Evolutionary conservation across 805 yeast species (phyloP), one percentile per base, ranked within the genome.

Genomic region (Spathaspora sp.): DNA sequence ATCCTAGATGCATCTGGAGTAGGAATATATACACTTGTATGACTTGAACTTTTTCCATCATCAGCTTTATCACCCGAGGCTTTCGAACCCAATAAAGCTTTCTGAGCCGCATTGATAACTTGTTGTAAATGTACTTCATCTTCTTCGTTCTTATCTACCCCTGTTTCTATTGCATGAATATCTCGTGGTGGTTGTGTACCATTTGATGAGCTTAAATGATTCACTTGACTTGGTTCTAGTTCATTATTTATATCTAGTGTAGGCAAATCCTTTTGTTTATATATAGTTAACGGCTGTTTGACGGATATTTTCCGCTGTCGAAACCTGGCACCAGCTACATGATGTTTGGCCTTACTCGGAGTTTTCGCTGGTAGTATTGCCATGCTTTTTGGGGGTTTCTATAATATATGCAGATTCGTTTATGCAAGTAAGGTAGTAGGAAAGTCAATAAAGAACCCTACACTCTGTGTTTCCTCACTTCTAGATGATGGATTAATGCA

Each of bases 61-160:
- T 56, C 62, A 8, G 42, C 3, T 77, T 71, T 58, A 2, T 65
- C 61, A 1, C 52, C 82, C 72, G 55, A 19, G 11, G 39, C 56
- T 48, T 61, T 58, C 3, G 75, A 63, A 17, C 72, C 69, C 35
- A 71, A 55, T 17, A 88, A 78, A 2, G 85, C 84, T 29, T 83
- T 82, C 49, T 83, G 86, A 1, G 90, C 82, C 12, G 93, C 93
- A 68, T 85, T 84, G 57, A 94, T 86, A 47, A 92, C 97, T 56
- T 87, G 89, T 66, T 93, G 96, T 55, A 94, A 77, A 80, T 94
- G 99, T 42, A 89, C 94, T 68, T 94, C 99, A 60, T 90, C 96
- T 69, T 94, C 99, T 69, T 94, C 99, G 59, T 88, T 90, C 66
- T 94, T 94, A 63, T 94, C 99, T 42, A 94, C 99, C 70, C 99